Conservation (phyloP, 352 stramenopile species). For the Globisporangium viniferum region DNA sequence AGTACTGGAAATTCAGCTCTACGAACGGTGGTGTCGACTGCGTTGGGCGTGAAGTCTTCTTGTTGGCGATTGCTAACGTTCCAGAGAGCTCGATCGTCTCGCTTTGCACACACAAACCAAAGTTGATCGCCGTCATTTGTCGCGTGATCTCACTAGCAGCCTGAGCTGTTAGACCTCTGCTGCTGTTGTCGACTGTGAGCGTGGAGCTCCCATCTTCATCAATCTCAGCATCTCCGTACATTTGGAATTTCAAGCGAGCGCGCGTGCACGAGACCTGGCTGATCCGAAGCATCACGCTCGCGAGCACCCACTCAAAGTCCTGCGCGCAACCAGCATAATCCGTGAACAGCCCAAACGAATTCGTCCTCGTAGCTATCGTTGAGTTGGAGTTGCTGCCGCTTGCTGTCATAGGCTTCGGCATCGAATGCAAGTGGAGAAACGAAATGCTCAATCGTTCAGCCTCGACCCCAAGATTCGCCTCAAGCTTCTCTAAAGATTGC, state of each 20-base stretch:
- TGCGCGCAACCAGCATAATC: conserved; percentile 14
- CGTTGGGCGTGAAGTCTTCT: too few relatives aligned
- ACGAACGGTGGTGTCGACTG: conserved; percentile 1
- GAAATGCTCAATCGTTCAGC: conserved; percentile 10
- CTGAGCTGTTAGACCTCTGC: background rate
- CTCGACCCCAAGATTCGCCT: background rate
- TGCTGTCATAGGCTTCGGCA: background rate
- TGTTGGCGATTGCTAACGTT: background rate
- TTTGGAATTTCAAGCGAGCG: conserved; percentile 3
- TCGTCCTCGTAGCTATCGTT: background rate
- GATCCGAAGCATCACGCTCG: conserved; percentile 16
- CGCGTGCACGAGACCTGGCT: conserved; percentile 6
- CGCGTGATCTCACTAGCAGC: background rate
- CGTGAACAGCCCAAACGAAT: conserved; percentile 8
- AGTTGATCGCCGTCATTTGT: background rate
- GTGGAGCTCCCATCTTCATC: background rate
- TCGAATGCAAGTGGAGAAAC: conserved; percentile 16
- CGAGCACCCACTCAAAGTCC: conserved; percentile 19
- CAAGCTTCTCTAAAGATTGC: conserved; percentile 2
- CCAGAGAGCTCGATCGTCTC: conserved; percentile 17
- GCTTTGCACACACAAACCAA: conserved; percentile 14
- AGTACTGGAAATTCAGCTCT: conserved; percentile 20
- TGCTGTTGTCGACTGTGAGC: conserved; percentile 5
- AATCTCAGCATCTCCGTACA: background rate
- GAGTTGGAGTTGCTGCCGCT: background rate